Evolutionary conservation across 1,284 basidiomycete genomes (phyloP).

Genomic region (Ustilago shanxiensis): DNA sequence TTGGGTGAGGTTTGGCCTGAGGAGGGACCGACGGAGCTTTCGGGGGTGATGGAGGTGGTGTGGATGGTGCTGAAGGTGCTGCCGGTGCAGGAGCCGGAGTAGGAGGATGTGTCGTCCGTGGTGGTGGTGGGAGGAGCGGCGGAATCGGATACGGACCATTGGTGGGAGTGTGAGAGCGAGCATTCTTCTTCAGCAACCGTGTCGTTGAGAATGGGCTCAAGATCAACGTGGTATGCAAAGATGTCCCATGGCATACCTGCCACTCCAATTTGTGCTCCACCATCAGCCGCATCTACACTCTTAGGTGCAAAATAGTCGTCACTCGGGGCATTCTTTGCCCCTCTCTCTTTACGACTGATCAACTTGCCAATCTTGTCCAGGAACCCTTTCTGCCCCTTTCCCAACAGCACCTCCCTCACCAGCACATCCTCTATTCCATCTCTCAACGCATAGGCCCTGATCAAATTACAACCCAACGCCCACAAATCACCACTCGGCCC

Average conservation of each 20-base stretch:
- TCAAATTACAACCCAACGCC: slow-evolving; percentile 66
- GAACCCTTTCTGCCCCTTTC: slow-evolving; percentile 54
- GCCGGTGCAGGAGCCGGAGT: slow-evolving; percentile 3
- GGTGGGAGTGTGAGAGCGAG: neutral
- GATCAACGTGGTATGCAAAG: slow-evolving; percentile 35
- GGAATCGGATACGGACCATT: neutral
- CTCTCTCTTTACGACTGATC: slow-evolving; percentile 23
- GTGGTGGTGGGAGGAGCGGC: neutral
- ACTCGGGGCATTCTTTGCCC: neutral
- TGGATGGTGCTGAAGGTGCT: neutral
- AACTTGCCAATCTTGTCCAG: slow-evolving; percentile 45
- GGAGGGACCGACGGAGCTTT: slow-evolving; percentile 36
- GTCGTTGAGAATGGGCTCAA: slow-evolving; percentile 39
- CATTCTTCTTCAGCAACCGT: slow-evolving; percentile 21
- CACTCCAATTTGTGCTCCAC: neutral
- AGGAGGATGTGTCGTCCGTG: slow-evolving; percentile 14
- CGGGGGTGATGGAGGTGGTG: slow-evolving; percentile 3
- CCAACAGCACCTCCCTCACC: slow-evolving; percentile 61
- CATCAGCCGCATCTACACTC: neutral
- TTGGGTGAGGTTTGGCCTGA: slow-evolving; percentile 26
- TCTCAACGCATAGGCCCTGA: slow-evolving; percentile 65
- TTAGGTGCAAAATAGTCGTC: slow-evolving; percentile 36
- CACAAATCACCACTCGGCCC: slow-evolving; percentile 66
- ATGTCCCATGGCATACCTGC: slow-evolving; percentile 32
- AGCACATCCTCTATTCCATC: slow-evolving; percentile 61